Base-by-base conservation (phyloP, 148 eudicot species). In the Chenopodium suecicum region DNA sequence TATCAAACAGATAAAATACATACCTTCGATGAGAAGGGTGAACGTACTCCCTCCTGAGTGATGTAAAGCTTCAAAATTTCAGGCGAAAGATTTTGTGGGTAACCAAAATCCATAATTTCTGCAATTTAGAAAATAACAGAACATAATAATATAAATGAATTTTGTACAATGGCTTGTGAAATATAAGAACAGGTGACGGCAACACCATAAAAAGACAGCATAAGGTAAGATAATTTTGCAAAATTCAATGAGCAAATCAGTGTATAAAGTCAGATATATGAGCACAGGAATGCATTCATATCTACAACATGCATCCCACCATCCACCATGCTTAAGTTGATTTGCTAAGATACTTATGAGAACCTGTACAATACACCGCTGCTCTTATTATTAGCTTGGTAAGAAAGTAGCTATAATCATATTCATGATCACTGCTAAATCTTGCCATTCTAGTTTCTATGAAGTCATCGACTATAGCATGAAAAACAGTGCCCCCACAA, bases 91-190 rank as follows among this genome's bases (percentile, higher is more conserved):
- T 96, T 96, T 81, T 96, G 99, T 31, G 98, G 99, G 86, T 94
- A 96, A 60, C 99, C 99, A 85, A 96, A 96, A 86, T 96, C 98
- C 99, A 96, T 96, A 77, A 96, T 96, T 89, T 96, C 99, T 96
- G 93, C 82, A 85, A 81, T 86, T 78, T 81, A 66, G 72, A 64
- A 81, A 63, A 9, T 13, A 70, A 62, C 75, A 80, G 63, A n/a
- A 41, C 58, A 63, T 56, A 22, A 37, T 17, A 22, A 37, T 22
- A 3, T 63, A 70, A 25, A 31, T 73, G 70, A 72, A 66, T 23
- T 69, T 63, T n/a, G 8, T 54, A 54, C n/a, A 23, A 73, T 32
- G 65, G 69, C n/a, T 73, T n/a, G 34, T 75, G 17, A 46, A 68
- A 63, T 56, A 65, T 23, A 70, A 17, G 66, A 46, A 19, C 4